phyloP scores from a whole-genome alignment of 352 stramenopile species.

The Phytophthora multivora region DNA sequence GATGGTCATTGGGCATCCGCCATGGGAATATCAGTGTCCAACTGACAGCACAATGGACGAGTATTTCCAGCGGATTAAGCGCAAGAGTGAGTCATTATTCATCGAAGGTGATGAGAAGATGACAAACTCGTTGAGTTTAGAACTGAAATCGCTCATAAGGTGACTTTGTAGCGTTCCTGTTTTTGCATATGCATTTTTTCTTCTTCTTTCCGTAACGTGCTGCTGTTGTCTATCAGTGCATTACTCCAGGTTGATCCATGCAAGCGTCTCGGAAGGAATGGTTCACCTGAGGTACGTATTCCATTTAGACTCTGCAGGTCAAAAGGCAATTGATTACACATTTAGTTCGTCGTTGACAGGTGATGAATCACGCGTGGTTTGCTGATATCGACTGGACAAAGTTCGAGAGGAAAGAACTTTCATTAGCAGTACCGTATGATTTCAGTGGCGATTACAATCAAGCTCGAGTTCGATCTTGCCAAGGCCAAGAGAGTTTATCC shows the following conservation, averaged over 20 bases:
- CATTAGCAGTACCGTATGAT: constrained; percentile 38
- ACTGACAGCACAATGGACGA: constrained; percentile 19
- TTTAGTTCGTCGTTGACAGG: constrained; percentile 25
- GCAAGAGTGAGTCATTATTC: constrained; percentile 9
- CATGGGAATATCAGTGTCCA: constrained; percentile 70
- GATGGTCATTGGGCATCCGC: constrained; percentile 64
- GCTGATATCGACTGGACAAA: constrained; percentile 53
- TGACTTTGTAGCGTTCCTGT: constrained; percentile 3
- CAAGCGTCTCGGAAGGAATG: constrained; percentile 47
- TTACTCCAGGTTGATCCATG: constrained; percentile 41
- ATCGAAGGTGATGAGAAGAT: background rate
- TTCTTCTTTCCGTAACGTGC: background rate
- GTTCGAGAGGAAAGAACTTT: constrained; percentile 20
- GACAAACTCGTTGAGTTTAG: constrained; percentile 6
- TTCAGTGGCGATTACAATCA: constrained; percentile 38
- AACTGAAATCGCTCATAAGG: constrained; percentile 39
- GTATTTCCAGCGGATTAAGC: constrained; percentile 45
- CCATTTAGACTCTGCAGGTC: no score
- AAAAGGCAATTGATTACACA: background rate
- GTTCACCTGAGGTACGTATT: constrained; percentile 35
- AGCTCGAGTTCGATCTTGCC: background rate
- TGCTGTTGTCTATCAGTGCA: constrained; percentile 1
- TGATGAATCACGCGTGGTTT: constrained; percentile 75
- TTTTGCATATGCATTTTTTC: background rate
- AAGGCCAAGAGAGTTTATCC: constrained; percentile 32